These are phyloP conservation scores for Fusarium citri DNA, from an alignment of 2,329 filamentous ascomycete genomes.

Conservation along the genomic window DNA sequence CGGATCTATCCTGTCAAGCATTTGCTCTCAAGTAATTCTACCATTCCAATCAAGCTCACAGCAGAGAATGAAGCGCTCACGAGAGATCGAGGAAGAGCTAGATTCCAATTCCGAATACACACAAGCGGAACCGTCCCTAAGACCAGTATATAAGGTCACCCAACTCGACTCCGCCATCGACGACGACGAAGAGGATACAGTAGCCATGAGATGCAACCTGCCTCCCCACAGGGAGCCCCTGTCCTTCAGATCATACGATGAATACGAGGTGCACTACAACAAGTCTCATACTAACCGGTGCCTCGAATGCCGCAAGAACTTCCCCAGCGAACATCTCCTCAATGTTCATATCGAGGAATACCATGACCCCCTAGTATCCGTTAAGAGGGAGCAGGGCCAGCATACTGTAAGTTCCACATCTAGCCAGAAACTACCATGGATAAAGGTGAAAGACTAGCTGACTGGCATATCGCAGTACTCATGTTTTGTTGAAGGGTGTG, in stretches of 20 bases:
- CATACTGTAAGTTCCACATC: slow-evolving; percentile 74
- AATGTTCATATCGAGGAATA: slow-evolving; percentile 89
- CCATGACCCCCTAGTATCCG: slow-evolving; percentile 83
- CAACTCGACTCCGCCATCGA: slow-evolving; percentile 65
- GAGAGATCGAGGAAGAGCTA: slow-evolving; percentile 65
- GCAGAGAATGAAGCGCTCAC: slow-evolving; percentile 71
- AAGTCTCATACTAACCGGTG: slow-evolving; percentile 87
- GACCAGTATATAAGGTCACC: slow-evolving; percentile 64
- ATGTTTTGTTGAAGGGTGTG: slow-evolving; percentile 91
- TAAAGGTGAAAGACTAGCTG: neutral
- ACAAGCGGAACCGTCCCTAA: slow-evolving; percentile 36
- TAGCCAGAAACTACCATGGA: neutral
- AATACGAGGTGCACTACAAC: slow-evolving; percentile 89
- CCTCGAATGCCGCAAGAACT: slow-evolving; percentile 84
- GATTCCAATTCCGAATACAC: slow-evolving; percentile 46
- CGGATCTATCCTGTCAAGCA: slow-evolving; percentile 7
- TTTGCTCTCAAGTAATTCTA: slow-evolving; percentile 45
- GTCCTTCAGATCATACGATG: slow-evolving; percentile 78
- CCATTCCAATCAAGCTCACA: slow-evolving; percentile 47
- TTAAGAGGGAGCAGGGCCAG: slow-evolving; percentile 81
- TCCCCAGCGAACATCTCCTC: slow-evolving; percentile 85
- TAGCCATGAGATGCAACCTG: slow-evolving; percentile 80
- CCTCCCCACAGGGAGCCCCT: slow-evolving; percentile 80
- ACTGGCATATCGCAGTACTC: slow-evolving; percentile 68
- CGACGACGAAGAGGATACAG: slow-evolving; percentile 50